Evolutionary conservation across 2,329 filamentous ascomycete genomes (phyloP), one percentile per base, ranked within the genome.

Genomic region (Colletotrichum tropicale): DNA sequence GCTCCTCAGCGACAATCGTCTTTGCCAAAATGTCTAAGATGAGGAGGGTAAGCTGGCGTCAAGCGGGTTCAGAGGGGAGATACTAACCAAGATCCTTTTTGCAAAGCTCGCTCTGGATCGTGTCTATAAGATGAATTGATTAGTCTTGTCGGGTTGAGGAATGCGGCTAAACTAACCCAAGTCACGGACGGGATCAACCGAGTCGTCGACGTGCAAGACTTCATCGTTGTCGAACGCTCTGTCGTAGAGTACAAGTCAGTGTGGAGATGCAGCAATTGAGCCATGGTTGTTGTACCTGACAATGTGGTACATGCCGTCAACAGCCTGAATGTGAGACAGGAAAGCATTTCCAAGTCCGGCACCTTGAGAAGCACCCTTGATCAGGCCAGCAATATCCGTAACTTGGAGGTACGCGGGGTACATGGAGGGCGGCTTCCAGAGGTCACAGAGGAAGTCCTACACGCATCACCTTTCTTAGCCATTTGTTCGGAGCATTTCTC

Each of bases 221-320:
- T 87, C 82, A 69, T 87, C 84, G 66, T 87, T 87, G 58, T 87
- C 86, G 70, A 87, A 87, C 6, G 86, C 86, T 78, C 84, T 69
- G 18, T 83, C 32, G 81, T 7, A 43, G 77, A 58, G 81, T 2
- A 5, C 60, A 55, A 10, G 52, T 76, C 55, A 75, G 71, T 12
- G 24, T n/a, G 3, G 26, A 43, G 32, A 6, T 12, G 21, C 55
- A 13, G 12, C 16, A 24, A 36, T 48, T 9, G 5, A 48, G 5
- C 12, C n/a, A 52, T 18, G 26, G 36, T 28, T 70, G 24, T 3
- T 52, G 2, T 81, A 85, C 83, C 85, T 82, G 52, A 87, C 86
- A 78, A 87, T 83, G 75, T 87, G 86, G 78, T 83, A 87, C 80
- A 87, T 86, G 77, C 86, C 86, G 55, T 87, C 86, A 4, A 87